Conservation (phyloP, 768 basidiomycete genomes). For the Nidularia pulvinata region DNA sequence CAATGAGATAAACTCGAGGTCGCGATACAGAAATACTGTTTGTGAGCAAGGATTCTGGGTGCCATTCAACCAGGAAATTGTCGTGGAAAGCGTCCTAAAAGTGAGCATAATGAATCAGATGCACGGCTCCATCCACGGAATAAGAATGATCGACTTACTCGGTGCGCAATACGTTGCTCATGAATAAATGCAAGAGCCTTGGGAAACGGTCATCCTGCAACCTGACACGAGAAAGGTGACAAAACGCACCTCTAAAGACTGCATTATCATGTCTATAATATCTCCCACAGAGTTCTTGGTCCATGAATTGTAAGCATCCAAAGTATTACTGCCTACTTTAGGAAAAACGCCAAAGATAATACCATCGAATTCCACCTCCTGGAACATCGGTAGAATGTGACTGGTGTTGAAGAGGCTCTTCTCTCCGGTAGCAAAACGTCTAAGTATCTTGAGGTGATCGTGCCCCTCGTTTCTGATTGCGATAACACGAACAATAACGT, state of each 20-base stretch:
- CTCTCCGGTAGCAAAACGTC: constrained; percentile 11
- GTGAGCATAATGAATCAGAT: neutral
- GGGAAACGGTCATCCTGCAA: neutral
- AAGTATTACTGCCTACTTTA: constrained; percentile 8
- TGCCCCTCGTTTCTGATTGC: constrained; percentile 11
- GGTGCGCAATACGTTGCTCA: constrained; percentile 16
- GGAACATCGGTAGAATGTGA: constrained; percentile 21
- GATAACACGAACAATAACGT: constrained; percentile 13
- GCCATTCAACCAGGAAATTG: constrained; percentile 27
- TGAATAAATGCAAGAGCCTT: constrained; percentile 19
- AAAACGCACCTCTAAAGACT: constrained; percentile 19
- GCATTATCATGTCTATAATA: constrained; percentile 23
- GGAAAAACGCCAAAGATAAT: constrained; percentile 23
- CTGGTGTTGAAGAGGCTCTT: constrained; percentile 12
- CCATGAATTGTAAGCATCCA: constrained; percentile 12
- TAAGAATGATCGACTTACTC: constrained; percentile 16
- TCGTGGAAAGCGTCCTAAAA: constrained; percentile 22
- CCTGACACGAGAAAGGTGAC: neutral
- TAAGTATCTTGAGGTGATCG: constrained; percentile 16
- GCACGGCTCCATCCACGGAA: no score
- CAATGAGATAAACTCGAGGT: constrained; percentile 26
- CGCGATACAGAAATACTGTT: constrained; percentile 7
- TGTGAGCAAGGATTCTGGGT: constrained; percentile 19
- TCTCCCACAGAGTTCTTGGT: constrained; percentile 24
- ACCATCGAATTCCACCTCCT: constrained; percentile 19